Evolutionary conservation across 169 alveolate species (phyloP).

Genomic region (Cryptosporidium xiaoi): DNA sequence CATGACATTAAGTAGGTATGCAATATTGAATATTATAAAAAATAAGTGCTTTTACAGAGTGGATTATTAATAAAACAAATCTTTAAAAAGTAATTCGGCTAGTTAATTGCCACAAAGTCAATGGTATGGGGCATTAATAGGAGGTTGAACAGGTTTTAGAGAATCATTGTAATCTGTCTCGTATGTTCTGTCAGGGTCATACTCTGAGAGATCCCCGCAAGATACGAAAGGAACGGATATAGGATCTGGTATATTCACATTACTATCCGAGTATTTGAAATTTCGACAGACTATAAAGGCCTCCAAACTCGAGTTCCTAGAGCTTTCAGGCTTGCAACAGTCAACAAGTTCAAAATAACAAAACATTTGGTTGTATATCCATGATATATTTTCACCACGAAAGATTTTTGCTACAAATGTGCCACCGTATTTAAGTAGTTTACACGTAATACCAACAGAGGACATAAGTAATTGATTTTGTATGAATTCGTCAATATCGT

Average conservation of each 20-base stretch:
- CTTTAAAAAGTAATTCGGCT: no score
- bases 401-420: conserved; percentile 95
- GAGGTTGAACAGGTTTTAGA: conserved; percentile 58
- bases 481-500: conserved; percentile 86
- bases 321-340: conserved; percentile 89
- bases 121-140: conserved; percentile 72
- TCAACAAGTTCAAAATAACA: conserved; percentile 84
- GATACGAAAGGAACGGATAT: conserved; percentile 54
- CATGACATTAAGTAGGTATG: conserved; percentile 43
- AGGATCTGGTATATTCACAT: conserved; percentile 36
- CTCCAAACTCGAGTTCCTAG: conserved; percentile 88
- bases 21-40: conserved; percentile 22
- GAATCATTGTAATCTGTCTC: conserved; percentile 40
- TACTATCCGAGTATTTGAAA: neutral
- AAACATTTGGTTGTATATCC: conserved; percentile 81
- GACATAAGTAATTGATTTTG: conserved; percentile 94
- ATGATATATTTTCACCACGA: conserved; percentile 92
- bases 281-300: conserved; percentile 85
- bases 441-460: conserved; percentile 90
- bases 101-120: neutral
- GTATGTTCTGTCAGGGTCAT: conserved; percentile 68
- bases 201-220: conserved; percentile 64
- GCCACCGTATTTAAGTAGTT: conserved; percentile 92
- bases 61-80: no score
- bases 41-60: neutral